Evolutionary conservation across 2,329 filamentous ascomycete genomes (phyloP), one percentile per base, ranked within the genome.

Genomic region (Arthroderma sp.): DNA sequence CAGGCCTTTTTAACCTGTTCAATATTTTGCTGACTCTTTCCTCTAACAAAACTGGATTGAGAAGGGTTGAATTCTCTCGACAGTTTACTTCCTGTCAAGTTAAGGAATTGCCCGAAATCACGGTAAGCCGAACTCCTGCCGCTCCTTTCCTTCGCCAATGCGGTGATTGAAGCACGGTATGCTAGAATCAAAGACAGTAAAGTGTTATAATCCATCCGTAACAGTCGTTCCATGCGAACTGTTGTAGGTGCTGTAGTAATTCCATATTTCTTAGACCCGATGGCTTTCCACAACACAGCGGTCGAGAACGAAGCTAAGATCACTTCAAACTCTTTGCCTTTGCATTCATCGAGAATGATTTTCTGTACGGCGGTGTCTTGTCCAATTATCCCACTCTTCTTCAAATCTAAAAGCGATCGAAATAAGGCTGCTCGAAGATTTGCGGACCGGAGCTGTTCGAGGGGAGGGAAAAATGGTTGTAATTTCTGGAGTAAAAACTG

Each of bases 271-370:
- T 32, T 11, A 22, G 45, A 33, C 4, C 41, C 22, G 22, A 83
- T 64, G 1, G 76, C 63, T 56, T 82, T 86, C 57, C 83, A 83
- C 50, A 96, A 62, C 0, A 94, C 87, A 0, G 79, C 76, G 9
- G 83, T 84, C 1, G 89, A 95, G 56, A 98, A 93, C 0, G 78
- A 72, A 3, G 86, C 78, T 29, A 96, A 71, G 1, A 94, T 68
- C 58, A 98, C 91, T 59, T 88, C 87, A 44, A 96, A 77, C 51
- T 86, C 81, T 44, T 94, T 87, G 4, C 89, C 89, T 53, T 83
- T 88, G 66, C 91, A 98, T 55, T 98, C 89, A 59, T 98, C 91
- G 42, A 98, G 70, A 85, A 95, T 94, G 0, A 86, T 94, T 68
- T 94, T 95, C 42, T 91, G 78, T 30, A 96, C 66, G 1, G 93